A percentile compares a stretch with the other conserved stretches of the same genome.
These are phyloP conservation scores for Stagonosporopsis chrysanthemi DNA, from an alignment of 2,329 filamentous ascomycete genomes.

Conservation along the genomic window DNA sequence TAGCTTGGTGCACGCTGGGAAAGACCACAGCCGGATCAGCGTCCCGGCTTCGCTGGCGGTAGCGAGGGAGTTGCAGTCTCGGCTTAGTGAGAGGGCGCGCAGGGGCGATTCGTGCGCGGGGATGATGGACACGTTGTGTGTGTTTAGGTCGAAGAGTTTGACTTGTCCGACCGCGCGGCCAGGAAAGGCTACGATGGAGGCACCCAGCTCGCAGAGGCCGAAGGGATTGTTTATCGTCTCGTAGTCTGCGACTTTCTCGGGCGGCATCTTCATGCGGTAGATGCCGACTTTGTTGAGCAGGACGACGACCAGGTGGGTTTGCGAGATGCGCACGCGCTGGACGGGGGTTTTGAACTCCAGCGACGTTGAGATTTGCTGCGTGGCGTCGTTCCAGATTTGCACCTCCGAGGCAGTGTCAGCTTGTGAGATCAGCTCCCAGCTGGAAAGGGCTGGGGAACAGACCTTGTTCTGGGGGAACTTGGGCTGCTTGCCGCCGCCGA, in stretches of 20 bases:
- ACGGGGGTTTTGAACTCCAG: constrained; percentile 83
- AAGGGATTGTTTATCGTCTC: constrained; percentile 86
- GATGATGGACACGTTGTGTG: constrained; percentile 88
- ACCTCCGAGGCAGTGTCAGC: constrained; percentile 59
- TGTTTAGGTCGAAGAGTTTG: constrained; percentile 80
- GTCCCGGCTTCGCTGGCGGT: constrained; percentile 95
- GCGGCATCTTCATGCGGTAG: constrained; percentile 78
- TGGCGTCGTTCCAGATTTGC: constrained; percentile 90
- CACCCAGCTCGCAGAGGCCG: constrained; percentile 79
- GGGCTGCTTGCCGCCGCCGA: constrained; percentile 84
- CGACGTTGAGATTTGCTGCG: constrained; percentile 75
- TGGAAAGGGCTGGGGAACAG: constrained; percentile 29
- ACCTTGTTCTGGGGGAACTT: constrained; percentile 90
- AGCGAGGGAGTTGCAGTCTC: constrained; percentile 80
- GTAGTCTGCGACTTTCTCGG: constrained; percentile 74
- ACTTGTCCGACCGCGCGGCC: constrained; percentile 89
- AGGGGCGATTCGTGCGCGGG: constrained; percentile 85
- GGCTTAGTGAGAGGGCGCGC: constrained; percentile 79
- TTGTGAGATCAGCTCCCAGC: constrained; percentile 35
- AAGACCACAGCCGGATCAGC: constrained; percentile 84
- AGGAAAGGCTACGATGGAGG: constrained; percentile 79
- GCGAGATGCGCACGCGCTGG: constrained; percentile 78
- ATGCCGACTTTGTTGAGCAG: constrained; percentile 82
- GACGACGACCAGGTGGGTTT: constrained; percentile 78
- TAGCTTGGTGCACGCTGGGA: constrained; percentile 78